Base-by-base conservation (phyloP, 1,139 yeast species). In the Tardiomyces digboiensis region DNA sequence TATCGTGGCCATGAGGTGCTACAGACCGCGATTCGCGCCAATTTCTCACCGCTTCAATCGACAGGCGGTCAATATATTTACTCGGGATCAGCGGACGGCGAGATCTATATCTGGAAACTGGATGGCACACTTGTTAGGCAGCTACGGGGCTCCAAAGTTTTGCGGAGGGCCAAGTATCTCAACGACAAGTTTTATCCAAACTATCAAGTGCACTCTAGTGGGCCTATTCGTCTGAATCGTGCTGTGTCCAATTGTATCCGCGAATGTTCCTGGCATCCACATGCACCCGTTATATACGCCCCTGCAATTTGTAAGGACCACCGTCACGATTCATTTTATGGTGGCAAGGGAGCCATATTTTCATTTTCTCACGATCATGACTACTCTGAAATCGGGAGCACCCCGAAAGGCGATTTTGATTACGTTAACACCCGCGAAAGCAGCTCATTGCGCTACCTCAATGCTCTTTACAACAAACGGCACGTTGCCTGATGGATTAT, bases 81-180 rank as follows among this genome's bases (percentile, higher is more conserved):
- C 46, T 58, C 64, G 4, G 66, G 66, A 1, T 59, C 64, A 1
- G 49, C 61, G 2, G 57, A 57, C 39, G 65, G 65, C 19, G 42
- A 48, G 21, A 55, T 60, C 4, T 57, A 53, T 45, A 55, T 61
- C 23, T 61, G 65, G 64, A 51, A 57, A 40, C 49, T 61, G 14
- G 61, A 60, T 45, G 65, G 65, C 10, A 50, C 53, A 13, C 47
- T 59, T 16, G 49, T 16, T 4, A 8, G 37, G n/a, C 21, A 38
- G 19, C 40, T 41, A n/a, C 46, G 42, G 7, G n/a, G 45, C 16
- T 7, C 44, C 2, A 21, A 26, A 4, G 26, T 39, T 4, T 38
- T 42, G 8, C 33, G 38, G 12, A 36, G 26, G 13, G 18, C 33
- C 21, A 41, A 44, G 18, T 41, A 38, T 19, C 22, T 44, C 7